Base-by-base conservation (phyloP, 2,329 filamentous ascomycete species). In the Aspergillus puulaauensis region DNA sequence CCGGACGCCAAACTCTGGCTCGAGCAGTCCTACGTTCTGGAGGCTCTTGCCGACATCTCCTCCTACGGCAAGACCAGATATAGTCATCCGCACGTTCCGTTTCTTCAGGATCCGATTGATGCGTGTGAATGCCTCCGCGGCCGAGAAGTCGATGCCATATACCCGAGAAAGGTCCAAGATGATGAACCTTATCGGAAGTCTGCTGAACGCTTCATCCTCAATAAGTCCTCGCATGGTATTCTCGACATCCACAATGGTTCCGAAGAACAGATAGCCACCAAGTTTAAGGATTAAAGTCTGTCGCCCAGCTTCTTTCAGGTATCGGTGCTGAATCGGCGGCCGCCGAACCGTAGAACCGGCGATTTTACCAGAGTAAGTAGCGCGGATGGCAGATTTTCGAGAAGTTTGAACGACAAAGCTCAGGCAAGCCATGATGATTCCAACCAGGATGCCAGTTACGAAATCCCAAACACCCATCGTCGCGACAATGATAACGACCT, bases 391-490 rank as follows among this genome's bases (percentile, higher is more conserved):
- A 1, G 93, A 92, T 33, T 96, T 89, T 54, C 90, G 86, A 2
- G 95, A 96, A 9, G 92, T 93, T 72, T 98, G 93, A 24, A 97
- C 87, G 27, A 96, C 91, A 61, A 96, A 89, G 46, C 91, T 93
- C 23, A 96, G 83, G 70, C 96, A 98, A 0, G 95, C 95, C 45
- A 99, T 80, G 2, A 96, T 82, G 54, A 99, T 96, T 4, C 95
- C 95, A 31, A 96, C 85, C 11, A 95, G 87, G 45, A 99, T 97
- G 19, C 95, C 95, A 27, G 92, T 86, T 4, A 99, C 95, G 70
- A 99, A 99, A 74, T 99, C 95, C 76, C 96, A 93, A 9, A 92
- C 86, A 2, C 95, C 95, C 95, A 99, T 99, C 40, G 96, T 91
- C 19, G 97, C 79, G 1, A 97, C 92, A 63, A 98, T 98, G 39